phyloP scores from a whole-genome alignment of 2,329 filamentous ascomycete species.

The Elsinoe batatas region DNA sequence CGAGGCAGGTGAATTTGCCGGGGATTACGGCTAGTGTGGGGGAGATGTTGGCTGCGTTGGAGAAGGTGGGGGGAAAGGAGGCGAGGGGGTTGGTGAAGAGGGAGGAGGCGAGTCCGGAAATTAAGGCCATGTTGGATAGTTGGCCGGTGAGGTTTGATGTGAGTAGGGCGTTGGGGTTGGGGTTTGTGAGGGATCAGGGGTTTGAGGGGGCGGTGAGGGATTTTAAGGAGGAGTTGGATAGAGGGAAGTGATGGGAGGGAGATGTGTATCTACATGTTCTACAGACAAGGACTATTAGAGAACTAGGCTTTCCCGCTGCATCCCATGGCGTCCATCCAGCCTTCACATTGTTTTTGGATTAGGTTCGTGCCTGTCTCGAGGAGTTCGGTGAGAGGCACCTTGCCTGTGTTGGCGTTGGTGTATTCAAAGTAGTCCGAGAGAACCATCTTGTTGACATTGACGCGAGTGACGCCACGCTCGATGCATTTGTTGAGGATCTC shows the following conservation, averaged over 20 bases:
- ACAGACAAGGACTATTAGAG: neutral
- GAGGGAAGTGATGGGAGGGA: conserved; percentile 3
- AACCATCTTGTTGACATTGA: conserved; percentile 52
- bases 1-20: conserved; percentile 45
- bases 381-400: conserved; percentile 42
- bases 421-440: conserved; percentile 40
- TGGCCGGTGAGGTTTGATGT: conserved; percentile 49
- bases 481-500: conserved; percentile 48
- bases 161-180: conserved; percentile 45
- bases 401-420: conserved; percentile 41
- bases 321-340: conserved; percentile 45
- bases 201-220: conserved; percentile 39
- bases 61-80: conserved; percentile 45
- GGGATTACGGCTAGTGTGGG: conserved; percentile 46
- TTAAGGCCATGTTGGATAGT: conserved; percentile 45
- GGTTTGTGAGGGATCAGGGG: conserved; percentile 40
- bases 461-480: conserved; percentile 44
- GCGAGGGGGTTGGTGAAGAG: conserved; percentile 40
- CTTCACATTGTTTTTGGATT: conserved; percentile 48
- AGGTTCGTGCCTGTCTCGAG: conserved; percentile 45
- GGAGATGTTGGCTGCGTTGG: conserved; percentile 48
- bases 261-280: neutral
- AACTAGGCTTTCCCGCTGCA: conserved; percentile 28
- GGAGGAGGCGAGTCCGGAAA: conserved; percentile 42
- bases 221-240: conserved; percentile 29